phyloP scores from a whole-genome alignment of 1,139 yeast species.

The Yamadazyma taylorii region DNA sequence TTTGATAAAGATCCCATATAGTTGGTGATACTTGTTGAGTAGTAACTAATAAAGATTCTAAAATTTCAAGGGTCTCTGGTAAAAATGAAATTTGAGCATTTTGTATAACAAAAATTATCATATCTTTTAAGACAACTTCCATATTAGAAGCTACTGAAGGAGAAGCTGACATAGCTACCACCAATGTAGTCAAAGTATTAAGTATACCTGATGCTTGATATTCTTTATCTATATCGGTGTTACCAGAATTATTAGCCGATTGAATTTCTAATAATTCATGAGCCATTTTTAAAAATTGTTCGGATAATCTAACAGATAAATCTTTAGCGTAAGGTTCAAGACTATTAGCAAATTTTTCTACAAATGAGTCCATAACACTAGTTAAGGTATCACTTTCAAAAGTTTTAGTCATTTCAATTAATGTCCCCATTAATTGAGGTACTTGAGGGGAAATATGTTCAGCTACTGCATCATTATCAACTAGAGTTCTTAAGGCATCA shows the following conservation, averaged over 20 bases:
- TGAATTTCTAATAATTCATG: slow-evolving; percentile 41
- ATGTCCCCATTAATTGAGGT: slow-evolving; percentile 52
- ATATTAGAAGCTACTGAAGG: slow-evolving; percentile 44
- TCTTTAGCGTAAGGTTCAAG: slow-evolving; percentile 58
- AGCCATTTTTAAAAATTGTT: slow-evolving; percentile 48
- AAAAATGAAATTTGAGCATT: slow-evolving; percentile 50
- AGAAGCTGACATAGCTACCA: slow-evolving; percentile 51
- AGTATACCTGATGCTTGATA: slow-evolving; percentile 54
- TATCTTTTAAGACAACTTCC: slow-evolving; percentile 40
- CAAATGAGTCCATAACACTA: slow-evolving; percentile 57
- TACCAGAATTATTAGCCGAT: slow-evolving; percentile 22
- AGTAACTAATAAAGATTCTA: slow-evolving; percentile 47
- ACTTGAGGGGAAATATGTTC: slow-evolving; percentile 48
- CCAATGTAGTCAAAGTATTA: slow-evolving; percentile 51
- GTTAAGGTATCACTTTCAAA: slow-evolving; percentile 56
- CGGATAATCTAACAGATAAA: slow-evolving; percentile 46
- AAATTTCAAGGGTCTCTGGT: slow-evolving; percentile 49
- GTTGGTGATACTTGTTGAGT: slow-evolving; percentile 44
- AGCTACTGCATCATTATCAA: slow-evolving; percentile 48
- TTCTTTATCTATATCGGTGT: slow-evolving; percentile 45
- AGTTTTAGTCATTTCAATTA: slow-evolving; percentile 50
- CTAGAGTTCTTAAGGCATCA: slow-evolving; percentile 52
- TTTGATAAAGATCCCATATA: slow-evolving; percentile 47
- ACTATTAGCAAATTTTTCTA: slow-evolving; percentile 51
- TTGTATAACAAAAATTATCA: slow-evolving; percentile 47